phyloP scores from a whole-genome alignment of 495 filamentous ascomycete genomes.

The Hypoxylon trugodes region DNA sequence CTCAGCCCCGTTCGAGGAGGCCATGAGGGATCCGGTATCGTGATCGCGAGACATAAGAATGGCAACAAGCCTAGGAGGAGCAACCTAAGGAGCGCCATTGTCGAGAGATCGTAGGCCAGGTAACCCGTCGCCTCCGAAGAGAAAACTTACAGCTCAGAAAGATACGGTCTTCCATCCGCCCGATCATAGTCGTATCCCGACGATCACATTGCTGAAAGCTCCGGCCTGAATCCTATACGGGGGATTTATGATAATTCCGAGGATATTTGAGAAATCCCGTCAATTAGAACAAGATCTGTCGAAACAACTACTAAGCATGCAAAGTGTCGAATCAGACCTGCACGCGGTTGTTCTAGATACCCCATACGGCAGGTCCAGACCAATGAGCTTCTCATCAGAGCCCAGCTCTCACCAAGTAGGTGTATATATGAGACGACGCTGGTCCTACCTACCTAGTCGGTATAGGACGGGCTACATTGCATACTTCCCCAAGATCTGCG shows the following conservation, averaged over 20 bases:
- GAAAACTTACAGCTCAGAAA: conserved; percentile 23
- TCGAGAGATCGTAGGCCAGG: conserved; percentile 9
- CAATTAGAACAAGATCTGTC: conserved; percentile 1
- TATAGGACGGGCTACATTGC: conserved; percentile 7
- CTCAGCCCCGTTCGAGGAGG: conserved; percentile 1
- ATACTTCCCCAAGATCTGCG: conserved; percentile 36
- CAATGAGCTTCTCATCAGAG: conserved; percentile 24
- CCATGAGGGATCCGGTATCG: background rate
- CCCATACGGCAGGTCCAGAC: conserved; percentile 23
- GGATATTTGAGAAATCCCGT: background rate
- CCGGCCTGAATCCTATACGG: conserved; percentile 13
- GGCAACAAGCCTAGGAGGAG: conserved; percentile 28
- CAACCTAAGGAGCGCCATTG: conserved; percentile 30
- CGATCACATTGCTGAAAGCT: conserved; percentile 11
- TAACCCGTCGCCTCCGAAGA: conserved; percentile 29
- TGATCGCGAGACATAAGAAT: conserved; percentile 17
- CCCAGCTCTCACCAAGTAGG: conserved; percentile 6
- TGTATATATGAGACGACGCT: conserved; percentile 34
- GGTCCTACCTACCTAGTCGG: conserved; percentile 31
- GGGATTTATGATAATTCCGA: conserved; percentile 11
- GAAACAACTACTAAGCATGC: conserved; percentile 2
- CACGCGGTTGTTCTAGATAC: conserved; percentile 31
- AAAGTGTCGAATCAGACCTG: conserved; percentile 28
- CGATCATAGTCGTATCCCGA: conserved; percentile 18
- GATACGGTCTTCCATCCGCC: conserved; percentile 25